Conservation (phyloP, 2,329 filamentous ascomycete genomes). For the Huntiella decipiens region DNA sequence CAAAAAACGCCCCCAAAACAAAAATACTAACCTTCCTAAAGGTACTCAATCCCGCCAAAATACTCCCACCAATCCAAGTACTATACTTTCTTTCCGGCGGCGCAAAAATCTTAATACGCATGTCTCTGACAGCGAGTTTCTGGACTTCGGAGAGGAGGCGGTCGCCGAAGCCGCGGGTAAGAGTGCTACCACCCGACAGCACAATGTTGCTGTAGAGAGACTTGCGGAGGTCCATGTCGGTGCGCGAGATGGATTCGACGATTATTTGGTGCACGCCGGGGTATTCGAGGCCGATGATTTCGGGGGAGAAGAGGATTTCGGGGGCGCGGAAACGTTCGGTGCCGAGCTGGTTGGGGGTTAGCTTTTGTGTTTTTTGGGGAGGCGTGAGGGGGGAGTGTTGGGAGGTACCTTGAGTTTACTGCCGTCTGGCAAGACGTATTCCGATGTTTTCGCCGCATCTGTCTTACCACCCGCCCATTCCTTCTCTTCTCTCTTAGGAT, state of each 20-base stretch:
- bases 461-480: conserved; percentile 73
- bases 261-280: conserved; percentile 95
- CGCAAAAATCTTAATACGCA: conserved; percentile 98
- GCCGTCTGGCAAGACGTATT: conserved; percentile 83
- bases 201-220: conserved; percentile 92
- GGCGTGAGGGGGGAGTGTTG: conserved; percentile 12
- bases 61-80: conserved; percentile 97
- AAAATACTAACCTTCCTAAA: conserved; percentile 64
- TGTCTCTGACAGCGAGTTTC: conserved; percentile 87
- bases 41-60: conserved; percentile 86
- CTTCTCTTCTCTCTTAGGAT: conserved; percentile 88
- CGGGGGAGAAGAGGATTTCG: conserved; percentile 93
- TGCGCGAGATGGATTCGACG: conserved; percentile 84
- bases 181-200: conserved; percentile 81
- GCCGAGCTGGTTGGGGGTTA: conserved; percentile 41
- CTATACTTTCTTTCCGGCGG: conserved; percentile 96
- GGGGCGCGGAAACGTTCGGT: conserved; percentile 88
- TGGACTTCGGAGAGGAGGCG: conserved; percentile 82
- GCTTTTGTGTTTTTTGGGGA: too few species aligned
- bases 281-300: conserved; percentile 92
- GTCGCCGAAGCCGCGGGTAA: conserved; percentile 95
- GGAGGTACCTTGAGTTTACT: conserved; percentile 64
- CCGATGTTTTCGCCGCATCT: conserved; percentile 58
- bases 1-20: conserved; percentile 5
- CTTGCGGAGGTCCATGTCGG: conserved; percentile 89